These are phyloP conservation scores for Fusarium mexicanum DNA, from an alignment of 2,329 filamentous ascomycete genomes.

Conservation along the genomic window DNA sequence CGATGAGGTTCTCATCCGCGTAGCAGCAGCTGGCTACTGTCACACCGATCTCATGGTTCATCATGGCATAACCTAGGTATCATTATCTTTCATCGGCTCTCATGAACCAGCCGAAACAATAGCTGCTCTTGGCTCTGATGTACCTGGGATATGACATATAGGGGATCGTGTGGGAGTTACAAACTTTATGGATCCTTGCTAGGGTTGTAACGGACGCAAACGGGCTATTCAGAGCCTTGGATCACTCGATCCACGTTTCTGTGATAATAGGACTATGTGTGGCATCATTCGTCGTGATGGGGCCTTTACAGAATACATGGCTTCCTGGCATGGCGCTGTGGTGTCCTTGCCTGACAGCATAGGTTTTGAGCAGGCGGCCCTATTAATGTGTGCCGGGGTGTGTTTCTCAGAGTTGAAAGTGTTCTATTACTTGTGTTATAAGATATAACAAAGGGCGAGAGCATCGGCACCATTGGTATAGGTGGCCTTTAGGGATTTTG, in stretches of 20 bases:
- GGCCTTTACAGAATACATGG: slow-evolving; percentile 33
- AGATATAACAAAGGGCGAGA: neutral
- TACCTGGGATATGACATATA: slow-evolving; percentile 11
- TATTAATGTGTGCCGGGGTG: slow-evolving; percentile 31
- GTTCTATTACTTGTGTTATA: neutral
- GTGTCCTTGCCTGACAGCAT: slow-evolving; percentile 18
- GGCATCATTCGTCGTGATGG: slow-evolving; percentile 18
- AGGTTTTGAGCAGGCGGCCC: slow-evolving; percentile 33
- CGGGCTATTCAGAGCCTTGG: slow-evolving; percentile 15
- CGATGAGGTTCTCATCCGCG: slow-evolving; percentile 20
- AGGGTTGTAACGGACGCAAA: slow-evolving; percentile 24
- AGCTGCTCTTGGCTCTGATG: slow-evolving; percentile 20
- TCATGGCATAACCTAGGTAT: slow-evolving; percentile 24
- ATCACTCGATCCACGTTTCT: slow-evolving; percentile 29
- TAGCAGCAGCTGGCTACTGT: slow-evolving; percentile 23
- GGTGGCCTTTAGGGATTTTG: slow-evolving; percentile 40
- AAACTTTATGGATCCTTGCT: slow-evolving; percentile 33
- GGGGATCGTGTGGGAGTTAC: slow-evolving; percentile 31
- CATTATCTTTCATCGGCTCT: slow-evolving; percentile 30
- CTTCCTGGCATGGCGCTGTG: slow-evolving; percentile 20
- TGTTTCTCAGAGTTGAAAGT: neutral
- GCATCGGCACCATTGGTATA: slow-evolving; percentile 33
- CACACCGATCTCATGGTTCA: slow-evolving; percentile 37
- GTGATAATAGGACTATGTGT: slow-evolving; percentile 31
- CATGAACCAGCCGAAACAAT: slow-evolving; percentile 39